Base-by-base conservation (phyloP, 2,329 filamentous ascomycete species). In the Phyllosticta citribraziliensis region DNA sequence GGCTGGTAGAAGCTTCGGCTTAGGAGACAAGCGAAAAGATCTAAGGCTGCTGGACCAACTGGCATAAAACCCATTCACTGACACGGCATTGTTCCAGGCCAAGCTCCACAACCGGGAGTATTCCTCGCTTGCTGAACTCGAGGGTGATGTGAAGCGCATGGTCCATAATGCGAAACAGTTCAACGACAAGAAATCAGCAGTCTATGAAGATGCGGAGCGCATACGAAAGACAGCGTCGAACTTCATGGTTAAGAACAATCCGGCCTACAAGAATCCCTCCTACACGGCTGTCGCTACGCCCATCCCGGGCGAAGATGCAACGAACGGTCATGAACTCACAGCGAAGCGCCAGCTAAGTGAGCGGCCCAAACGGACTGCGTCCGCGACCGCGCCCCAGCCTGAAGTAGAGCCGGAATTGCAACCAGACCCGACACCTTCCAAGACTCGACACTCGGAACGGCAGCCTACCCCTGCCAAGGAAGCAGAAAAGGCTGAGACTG, bases 111-210 rank as follows among this genome's bases (percentile, higher is more conserved):
- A 83, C 56, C 78, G 83, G 67, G 82, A 86, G 65, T 95, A 96
- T 70, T 72, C 81, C 14, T 88, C 77, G 57, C 79, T 96, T 56
- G 85, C 89, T 5, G 81, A 87, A 56, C 78, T 96, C 12, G 91
- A 96, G 73, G 87, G 88, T 69, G 92, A 92, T 71, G 83, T 93
- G 70, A 95, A 94, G 78, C 86, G 91, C 65, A 88, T 96, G 81
- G 88, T 96, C 60, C 82, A 85, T 65, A 96, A 96, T 70, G 89
- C 89, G 40, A 96, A 96, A 73, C 86, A 90, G 59, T 94, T 85
- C 75, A 93, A 93, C 69, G 81, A 86, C 63, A 87, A 87, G 66
- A 82, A 82, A 52, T 90, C 89, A 0, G 77, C 84, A 62, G 80
- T 88, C 47, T 93, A 88, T 70, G 87, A 91, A 52, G 91, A 96